Conservation (phyloP, 2,329 filamentous ascomycete genomes). For the Fusarium hostae region DNA sequence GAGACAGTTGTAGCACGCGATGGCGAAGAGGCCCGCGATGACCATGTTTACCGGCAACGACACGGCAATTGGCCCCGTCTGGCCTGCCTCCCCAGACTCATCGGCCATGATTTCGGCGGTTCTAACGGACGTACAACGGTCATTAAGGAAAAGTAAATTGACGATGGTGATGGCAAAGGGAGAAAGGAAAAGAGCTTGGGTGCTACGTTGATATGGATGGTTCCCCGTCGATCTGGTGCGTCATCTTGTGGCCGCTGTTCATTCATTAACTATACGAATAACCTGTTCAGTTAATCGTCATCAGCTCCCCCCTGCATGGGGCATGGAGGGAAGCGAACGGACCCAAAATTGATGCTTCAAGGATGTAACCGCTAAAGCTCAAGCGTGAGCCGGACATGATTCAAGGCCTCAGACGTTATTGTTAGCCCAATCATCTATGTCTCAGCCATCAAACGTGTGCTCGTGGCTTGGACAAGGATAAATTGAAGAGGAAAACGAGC, state of each 20-base stretch:
- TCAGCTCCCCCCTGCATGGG: conserved; percentile 3
- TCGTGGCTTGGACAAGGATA: too few relatives aligned
- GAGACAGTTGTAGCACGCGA: conserved; percentile 32
- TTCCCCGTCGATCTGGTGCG: not conserved
- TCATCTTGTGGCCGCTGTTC: not conserved
- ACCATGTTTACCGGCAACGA: conserved; percentile 31
- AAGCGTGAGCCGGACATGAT: conserved; percentile 1
- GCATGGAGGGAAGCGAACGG: not conserved
- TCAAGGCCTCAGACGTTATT: not conserved
- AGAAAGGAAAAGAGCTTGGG: not conserved
- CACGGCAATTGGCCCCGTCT: conserved; percentile 27
- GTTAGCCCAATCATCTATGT: not conserved
- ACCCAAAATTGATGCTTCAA: conserved; percentile 1
- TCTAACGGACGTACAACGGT: conserved; percentile 16
- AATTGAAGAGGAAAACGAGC: too few relatives aligned
- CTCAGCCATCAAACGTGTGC: not conserved
- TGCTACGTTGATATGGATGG: not conserved
- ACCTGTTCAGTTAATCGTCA: conserved; percentile 6
- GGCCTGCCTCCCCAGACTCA: conserved; percentile 2
- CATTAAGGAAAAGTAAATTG: conserved; percentile 1
- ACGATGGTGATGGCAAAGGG: not conserved
- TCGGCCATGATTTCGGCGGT: conserved; percentile 26
- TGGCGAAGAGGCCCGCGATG: conserved; percentile 34
- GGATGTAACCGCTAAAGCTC: conserved; percentile 12
- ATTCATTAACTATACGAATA: not conserved